These are phyloP conservation scores for Amylocystis lapponica DNA, from an alignment of 768 basidiomycete species.

Conservation along the genomic window DNA sequence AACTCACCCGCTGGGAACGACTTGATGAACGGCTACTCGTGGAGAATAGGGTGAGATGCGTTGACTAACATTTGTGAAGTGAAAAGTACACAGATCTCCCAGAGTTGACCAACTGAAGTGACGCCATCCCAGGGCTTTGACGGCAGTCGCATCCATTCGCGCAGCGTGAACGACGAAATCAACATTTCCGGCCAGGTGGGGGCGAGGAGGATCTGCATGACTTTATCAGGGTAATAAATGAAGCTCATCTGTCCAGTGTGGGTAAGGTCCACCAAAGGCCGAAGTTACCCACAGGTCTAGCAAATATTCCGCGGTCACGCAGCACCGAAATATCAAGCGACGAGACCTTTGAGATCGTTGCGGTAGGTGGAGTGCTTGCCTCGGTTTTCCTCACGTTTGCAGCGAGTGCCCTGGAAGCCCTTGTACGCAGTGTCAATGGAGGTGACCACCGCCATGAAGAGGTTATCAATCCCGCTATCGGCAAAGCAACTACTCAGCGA, in stretches of 20 bases:
- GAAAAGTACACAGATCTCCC: constrained; percentile 19
- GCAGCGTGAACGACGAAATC: constrained; percentile 17
- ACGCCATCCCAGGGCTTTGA: constrained; percentile 25
- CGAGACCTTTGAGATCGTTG: constrained; percentile 45
- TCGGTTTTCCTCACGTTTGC: constrained; percentile 38
- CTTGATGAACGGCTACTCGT: background rate
- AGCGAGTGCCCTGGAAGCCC: constrained; percentile 36
- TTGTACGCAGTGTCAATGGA: constrained; percentile 41
- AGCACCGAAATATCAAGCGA: constrained; percentile 44
- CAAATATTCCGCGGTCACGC: constrained; percentile 38
- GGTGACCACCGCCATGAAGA: constrained; percentile 44
- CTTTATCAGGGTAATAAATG: constrained; percentile 35
- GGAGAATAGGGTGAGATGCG: background rate
- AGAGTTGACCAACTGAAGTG: constrained; percentile 16
- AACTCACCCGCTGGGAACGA: constrained; percentile 19
- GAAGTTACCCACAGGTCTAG: constrained; percentile 22
- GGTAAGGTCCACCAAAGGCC: background rate
- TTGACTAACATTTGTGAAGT: constrained; percentile 20
- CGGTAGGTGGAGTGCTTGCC: constrained; percentile 45
- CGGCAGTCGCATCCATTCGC: constrained; percentile 25
- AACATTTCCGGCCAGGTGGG: constrained; percentile 25
- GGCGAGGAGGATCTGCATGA: constrained; percentile 42
- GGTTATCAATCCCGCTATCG: constrained; percentile 39
- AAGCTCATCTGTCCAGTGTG: constrained; percentile 46
- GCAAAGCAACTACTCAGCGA: constrained; percentile 10